A percentile compares a stretch with the other conserved stretches of the same genome.
phyloP scores from a whole-genome alignment of 2,329 filamentous ascomycete species.

The Alternaria rosae region DNA sequence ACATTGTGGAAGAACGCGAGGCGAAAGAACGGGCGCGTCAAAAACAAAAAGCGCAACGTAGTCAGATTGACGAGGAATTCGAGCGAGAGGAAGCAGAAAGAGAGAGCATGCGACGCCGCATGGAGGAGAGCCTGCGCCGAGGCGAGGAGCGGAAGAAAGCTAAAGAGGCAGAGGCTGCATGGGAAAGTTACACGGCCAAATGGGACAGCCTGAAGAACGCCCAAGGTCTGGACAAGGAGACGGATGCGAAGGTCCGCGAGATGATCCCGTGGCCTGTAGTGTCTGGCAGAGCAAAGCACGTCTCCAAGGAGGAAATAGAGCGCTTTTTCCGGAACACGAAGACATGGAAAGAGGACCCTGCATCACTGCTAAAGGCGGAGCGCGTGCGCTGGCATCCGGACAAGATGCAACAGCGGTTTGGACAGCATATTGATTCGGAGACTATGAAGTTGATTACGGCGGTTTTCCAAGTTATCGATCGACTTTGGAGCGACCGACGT shows the following conservation, averaged over 20 bases:
- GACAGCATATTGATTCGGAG: constrained; percentile 71
- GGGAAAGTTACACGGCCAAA: constrained; percentile 68
- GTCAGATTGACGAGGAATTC: constrained; percentile 52
- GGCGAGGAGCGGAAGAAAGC: constrained; percentile 69
- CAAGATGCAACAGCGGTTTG: constrained; percentile 91
- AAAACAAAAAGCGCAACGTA: constrained; percentile 53
- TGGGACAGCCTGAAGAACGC: constrained; percentile 66
- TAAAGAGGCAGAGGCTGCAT: constrained; percentile 65
- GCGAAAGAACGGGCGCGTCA: constrained; percentile 57
- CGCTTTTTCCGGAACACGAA: constrained; percentile 72
- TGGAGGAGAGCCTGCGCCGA: constrained; percentile 73
- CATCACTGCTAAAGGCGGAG: constrained; percentile 75
- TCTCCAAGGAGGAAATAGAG: constrained; percentile 68
- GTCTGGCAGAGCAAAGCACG: constrained; percentile 64
- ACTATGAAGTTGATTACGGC: constrained; percentile 83
- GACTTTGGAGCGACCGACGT: constrained; percentile 70
- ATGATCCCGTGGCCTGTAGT: constrained; percentile 77
- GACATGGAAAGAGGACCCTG: constrained; percentile 47
- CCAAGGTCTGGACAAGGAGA: constrained; percentile 17
- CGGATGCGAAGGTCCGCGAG: constrained; percentile 34
- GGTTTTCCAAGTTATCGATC: constrained; percentile 90
- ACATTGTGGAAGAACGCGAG: constrained; percentile 80
- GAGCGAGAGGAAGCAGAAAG: constrained; percentile 53
- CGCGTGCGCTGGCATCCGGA: constrained; percentile 96
- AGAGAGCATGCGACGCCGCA: constrained; percentile 63